Evolutionary conservation across 179 eudicot genomes (phyloP).

Genomic region (Vitellaria paradoxa): DNA sequence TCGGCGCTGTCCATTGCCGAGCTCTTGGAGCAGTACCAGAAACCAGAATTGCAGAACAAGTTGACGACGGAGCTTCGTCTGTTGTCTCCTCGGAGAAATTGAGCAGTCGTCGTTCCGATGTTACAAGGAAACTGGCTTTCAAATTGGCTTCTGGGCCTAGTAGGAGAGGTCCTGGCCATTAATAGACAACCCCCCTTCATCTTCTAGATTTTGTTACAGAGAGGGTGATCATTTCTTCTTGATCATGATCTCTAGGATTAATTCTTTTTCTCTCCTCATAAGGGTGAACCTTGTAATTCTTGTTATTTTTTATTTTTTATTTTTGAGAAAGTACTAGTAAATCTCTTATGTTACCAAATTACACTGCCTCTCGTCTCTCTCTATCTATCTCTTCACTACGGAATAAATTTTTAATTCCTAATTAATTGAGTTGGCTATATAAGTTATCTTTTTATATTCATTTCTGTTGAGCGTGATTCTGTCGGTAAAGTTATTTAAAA

Average conservation of each 20-base stretch:
- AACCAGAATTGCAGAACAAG: background rate
- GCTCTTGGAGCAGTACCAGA: background rate
- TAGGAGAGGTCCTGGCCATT: slow-evolving; percentile 32
- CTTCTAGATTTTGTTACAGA: too few species aligned
- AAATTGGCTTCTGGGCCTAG: slow-evolving; percentile 36
- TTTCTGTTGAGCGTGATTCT: too few species aligned
- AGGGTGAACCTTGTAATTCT: background rate
- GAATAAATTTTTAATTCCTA: too few species aligned
- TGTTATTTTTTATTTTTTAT: too few species aligned
- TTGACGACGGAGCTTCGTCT: background rate
- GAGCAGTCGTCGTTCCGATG: background rate
- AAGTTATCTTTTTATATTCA: too few species aligned
- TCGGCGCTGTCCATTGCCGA: slow-evolving; percentile 17
- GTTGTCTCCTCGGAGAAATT: slow-evolving; percentile 14
- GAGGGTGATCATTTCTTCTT: background rate
- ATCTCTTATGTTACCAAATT: too few species aligned
- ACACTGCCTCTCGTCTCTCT: too few species aligned
- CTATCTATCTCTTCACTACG: too few species aligned
- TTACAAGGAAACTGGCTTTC: slow-evolving; percentile 19
- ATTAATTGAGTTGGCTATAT: too few species aligned
- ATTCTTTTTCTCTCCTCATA: too few species aligned
- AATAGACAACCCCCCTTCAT: background rate
- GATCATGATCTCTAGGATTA: background rate
- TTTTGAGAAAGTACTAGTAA: too few species aligned
- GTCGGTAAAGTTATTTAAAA: too few species aligned